Evolutionary conservation across 768 basidiomycete genomes (phyloP).

Genomic region (Pholiota molesta): DNA sequence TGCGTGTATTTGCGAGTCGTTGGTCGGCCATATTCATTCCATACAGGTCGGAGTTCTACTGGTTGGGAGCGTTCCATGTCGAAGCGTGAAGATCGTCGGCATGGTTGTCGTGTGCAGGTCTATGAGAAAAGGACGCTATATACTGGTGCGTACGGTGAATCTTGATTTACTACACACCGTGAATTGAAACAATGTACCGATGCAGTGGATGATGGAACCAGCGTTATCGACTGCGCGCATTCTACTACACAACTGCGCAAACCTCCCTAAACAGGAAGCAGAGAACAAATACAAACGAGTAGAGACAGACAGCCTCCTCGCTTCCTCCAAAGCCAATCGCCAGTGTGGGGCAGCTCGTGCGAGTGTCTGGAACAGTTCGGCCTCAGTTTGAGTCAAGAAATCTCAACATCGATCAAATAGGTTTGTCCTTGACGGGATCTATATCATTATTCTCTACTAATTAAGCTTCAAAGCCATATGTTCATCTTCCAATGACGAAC

Average conservation of each 20-base stretch:
- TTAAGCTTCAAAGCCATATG: slow-evolving; percentile 40
- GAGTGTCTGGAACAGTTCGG: slow-evolving; percentile 48
- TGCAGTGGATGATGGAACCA: slow-evolving; percentile 79
- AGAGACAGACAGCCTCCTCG: slow-evolving; percentile 12
- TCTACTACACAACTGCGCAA: slow-evolving; percentile 26
- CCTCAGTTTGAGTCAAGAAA: slow-evolving; percentile 44
- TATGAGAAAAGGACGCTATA: slow-evolving; percentile 67
- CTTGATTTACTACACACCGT: not conserved
- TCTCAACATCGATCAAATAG: slow-evolving; percentile 50
- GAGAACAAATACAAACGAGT: slow-evolving; percentile 15
- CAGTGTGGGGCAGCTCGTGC: slow-evolving; percentile 45
- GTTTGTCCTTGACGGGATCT: slow-evolving; percentile 34
- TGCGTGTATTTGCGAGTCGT: slow-evolving; percentile 23
- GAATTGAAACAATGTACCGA: not conserved
- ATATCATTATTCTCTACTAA: not conserved
- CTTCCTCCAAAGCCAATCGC: slow-evolving; percentile 39
- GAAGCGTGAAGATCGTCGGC: slow-evolving; percentile 62
- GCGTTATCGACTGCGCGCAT: slow-evolving; percentile 68
- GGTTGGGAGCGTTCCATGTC: slow-evolving; percentile 73
- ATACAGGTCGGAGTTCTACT: slow-evolving; percentile 64
- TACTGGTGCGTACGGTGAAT: slow-evolving; percentile 43
- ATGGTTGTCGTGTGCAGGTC: slow-evolving; percentile 59
- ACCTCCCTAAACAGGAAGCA: slow-evolving; percentile 15
- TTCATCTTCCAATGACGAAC: slow-evolving; percentile 58
- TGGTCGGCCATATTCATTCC: not conserved